Conservation (phyloP, 163 green algal genomes). For the Picocystis sp. region DNA sequence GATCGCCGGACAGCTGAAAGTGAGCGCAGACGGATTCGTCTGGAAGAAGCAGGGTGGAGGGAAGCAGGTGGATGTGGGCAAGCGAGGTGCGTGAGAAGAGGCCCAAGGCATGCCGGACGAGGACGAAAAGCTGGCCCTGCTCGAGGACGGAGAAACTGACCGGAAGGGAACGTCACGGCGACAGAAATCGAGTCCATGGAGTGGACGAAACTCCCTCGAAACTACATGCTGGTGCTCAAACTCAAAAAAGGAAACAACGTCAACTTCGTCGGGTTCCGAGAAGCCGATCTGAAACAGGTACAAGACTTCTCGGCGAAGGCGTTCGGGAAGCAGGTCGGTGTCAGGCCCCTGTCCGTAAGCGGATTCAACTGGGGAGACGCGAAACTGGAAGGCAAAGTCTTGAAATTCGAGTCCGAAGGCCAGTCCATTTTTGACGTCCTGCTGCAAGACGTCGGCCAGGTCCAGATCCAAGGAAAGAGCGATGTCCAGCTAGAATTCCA, state of each 20-base stretch:
- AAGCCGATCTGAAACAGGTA: slow-evolving; percentile 7
- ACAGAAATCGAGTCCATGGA: slow-evolving; percentile 13
- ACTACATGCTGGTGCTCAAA: slow-evolving; percentile 15
- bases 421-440: slow-evolving; percentile 22
- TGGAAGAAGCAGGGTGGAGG: slow-evolving; percentile 5
- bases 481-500: slow-evolving; percentile 33
- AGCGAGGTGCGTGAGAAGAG: not conserved
- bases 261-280: slow-evolving; percentile 25
- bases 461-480: slow-evolving; percentile 24
- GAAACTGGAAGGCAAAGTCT: slow-evolving; percentile 13
- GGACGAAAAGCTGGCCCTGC: not conserved
- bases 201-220: slow-evolving; percentile 13
- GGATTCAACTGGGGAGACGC: slow-evolving; percentile 21
- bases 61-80: slow-evolving; percentile 1
- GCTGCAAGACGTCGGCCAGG: slow-evolving; percentile 18
- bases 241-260: slow-evolving; percentile 13
- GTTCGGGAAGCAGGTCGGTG: slow-evolving; percentile 2
- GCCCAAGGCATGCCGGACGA: not conserved
- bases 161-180: not conserved
- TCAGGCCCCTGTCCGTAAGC: slow-evolving; percentile 8
- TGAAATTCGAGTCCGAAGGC: slow-evolving; percentile 12
- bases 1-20: slow-evolving; percentile 5
- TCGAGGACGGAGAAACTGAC: not conserved
- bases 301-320: slow-evolving; percentile 12
- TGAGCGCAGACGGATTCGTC: slow-evolving; percentile 2